Base-by-base conservation (phyloP, 345 rosid species). In the Draba incana region DNA sequence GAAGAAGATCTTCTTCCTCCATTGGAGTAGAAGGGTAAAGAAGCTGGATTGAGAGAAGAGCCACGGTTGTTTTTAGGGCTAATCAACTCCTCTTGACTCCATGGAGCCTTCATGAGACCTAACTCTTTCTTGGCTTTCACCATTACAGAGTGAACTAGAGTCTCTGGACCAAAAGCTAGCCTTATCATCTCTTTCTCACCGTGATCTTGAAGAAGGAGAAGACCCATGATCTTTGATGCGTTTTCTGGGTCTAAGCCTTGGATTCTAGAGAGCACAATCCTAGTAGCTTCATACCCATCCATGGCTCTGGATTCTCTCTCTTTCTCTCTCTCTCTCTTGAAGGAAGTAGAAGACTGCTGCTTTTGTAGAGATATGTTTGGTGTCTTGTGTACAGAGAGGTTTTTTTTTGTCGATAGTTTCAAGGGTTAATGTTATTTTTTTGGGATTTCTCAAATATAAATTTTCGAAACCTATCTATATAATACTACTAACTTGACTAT, bases 101-200 rank as follows among this genome's bases (percentile, higher is more conserved):
- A 84, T 1, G 77, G 57, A 13, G 84, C 42, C 41, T 88, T 66
- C 60, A 74, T 27, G 25, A 85, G 82, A 66, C 86, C 89, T 8
- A 92, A 75, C 64, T 92, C 98, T 42, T 88, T 88, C 42, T 84
- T 83, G 20, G 87, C 89, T 48, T 82, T 88, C 51, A 83, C 69
- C 48, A 86, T 79, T 11, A 92, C 79, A 1, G 98, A 86, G 78
- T 85, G 92, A 44, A 89, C 82, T 65, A 86, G 82, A 57, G 91
- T 67, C 74, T 89, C 95, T 0, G 98, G 92, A 9, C 97, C 97
- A 78, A 88, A 86, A 76, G 97, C 98, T 42, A 92, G 80, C 61
- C 98, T 80, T 70, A 92, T 89, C 96, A 89, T 89, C 77, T 89
- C 98, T 57, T 92, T 89, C 55, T 92, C 98, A n/a, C 97, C 92